Evolutionary conservation across 306 rosid species (phyloP).

Genomic region (Vachellia pachyceras): DNA sequence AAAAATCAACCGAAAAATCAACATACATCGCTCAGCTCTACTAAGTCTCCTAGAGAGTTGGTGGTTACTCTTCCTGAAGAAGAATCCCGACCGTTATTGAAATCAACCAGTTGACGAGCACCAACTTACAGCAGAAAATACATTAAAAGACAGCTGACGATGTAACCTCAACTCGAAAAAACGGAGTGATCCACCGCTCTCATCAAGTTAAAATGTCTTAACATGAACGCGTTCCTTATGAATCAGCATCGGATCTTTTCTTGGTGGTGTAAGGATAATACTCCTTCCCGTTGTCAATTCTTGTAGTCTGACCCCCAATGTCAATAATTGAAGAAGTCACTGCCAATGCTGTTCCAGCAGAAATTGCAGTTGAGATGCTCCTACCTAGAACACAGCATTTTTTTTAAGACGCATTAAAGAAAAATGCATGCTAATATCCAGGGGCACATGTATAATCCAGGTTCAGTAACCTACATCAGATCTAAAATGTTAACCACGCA

Average conservation of each 20-base stretch:
- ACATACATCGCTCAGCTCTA: background rate
- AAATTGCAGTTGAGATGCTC: constrained; percentile 70
- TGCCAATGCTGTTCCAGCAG: constrained; percentile 77
- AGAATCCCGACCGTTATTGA: constrained; percentile 35
- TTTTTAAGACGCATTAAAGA: background rate
- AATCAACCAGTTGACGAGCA: constrained; percentile 26
- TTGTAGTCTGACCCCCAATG: constrained; percentile 73
- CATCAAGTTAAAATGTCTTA: constrained; percentile 22
- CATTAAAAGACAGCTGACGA: constrained; percentile 1
- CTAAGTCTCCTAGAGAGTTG: background rate
- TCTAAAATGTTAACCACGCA: background rate
- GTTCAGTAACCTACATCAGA: constrained; percentile 6
- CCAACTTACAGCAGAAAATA: constrained; percentile 31
- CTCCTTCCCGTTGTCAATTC: constrained; percentile 73
- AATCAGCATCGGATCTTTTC: constrained; percentile 61
- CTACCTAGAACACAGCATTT: constrained; percentile 45
- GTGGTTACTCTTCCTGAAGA: background rate
- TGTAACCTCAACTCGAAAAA: background rate
- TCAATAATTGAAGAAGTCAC: constrained; percentile 66
- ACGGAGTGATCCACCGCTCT: constrained; percentile 22
- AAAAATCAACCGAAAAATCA: background rate
- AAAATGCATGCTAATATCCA: constrained; percentile 24
- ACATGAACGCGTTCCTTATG: constrained; percentile 24
- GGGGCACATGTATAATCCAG: background rate
- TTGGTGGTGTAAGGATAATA: constrained; percentile 79